Conservation (phyloP, 169 alveolate genomes). For the Plasmodium blacklocki region DNA sequence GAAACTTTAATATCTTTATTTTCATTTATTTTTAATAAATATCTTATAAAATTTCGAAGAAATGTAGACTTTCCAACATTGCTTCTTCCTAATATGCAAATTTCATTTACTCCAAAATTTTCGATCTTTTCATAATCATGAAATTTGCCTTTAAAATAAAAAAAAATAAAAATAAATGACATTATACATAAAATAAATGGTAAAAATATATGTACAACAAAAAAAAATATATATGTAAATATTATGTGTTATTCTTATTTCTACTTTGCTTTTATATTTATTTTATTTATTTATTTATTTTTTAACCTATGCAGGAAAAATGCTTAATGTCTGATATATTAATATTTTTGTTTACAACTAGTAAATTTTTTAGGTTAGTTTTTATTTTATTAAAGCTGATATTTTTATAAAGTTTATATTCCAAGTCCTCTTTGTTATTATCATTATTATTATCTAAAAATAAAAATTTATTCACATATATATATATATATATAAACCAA, state of each 20-base stretch:
- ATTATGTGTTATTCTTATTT: no score
- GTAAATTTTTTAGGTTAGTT: slow-evolving; percentile 52
- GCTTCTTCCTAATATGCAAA: slow-evolving; percentile 68
- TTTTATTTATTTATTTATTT: slow-evolving; percentile 8
- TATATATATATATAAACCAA: background rate
- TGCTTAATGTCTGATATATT: slow-evolving; percentile 59
- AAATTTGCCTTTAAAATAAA: slow-evolving; percentile 28
- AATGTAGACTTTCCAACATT: slow-evolving; percentile 75
- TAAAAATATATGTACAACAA: slow-evolving; percentile 1
- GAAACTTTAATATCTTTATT: slow-evolving; percentile 32
- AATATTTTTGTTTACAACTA: slow-evolving; percentile 62
- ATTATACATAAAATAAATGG: background rate
- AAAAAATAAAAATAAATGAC: background rate
- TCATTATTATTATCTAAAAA: background rate
- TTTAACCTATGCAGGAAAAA: slow-evolving; percentile 58
- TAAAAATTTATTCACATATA: background rate
- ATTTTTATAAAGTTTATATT: slow-evolving; percentile 64
- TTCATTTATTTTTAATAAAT: slow-evolving; percentile 44
- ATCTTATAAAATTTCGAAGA: slow-evolving; percentile 53
- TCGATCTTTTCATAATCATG: slow-evolving; percentile 47
- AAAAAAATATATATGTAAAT: background rate
- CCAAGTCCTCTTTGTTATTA: slow-evolving; percentile 61
- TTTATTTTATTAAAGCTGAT: slow-evolving; percentile 69
- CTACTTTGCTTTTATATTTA: background rate
- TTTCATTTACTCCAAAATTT: slow-evolving; percentile 67